Conservation (phyloP, 495 filamentous ascomycete genomes). For the Penicillium ochrochloron region DNA sequence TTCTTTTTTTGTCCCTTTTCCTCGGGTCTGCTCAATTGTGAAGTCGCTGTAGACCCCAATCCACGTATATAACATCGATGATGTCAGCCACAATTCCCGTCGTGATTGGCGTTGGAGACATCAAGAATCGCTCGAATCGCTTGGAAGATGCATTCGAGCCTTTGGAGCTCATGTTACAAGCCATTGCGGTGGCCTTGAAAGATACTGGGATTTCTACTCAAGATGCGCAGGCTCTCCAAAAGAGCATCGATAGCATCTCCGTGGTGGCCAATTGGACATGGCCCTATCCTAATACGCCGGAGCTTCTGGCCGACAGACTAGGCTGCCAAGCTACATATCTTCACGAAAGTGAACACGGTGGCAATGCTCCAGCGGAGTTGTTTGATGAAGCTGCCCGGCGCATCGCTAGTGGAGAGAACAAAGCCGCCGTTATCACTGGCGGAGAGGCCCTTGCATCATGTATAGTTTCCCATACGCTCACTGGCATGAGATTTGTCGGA, state of each 20-base stretch:
- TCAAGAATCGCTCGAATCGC: slow-evolving; percentile 51
- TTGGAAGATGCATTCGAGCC: slow-evolving; percentile 59
- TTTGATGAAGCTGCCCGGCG: slow-evolving; percentile 60
- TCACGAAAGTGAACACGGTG: slow-evolving; percentile 55
- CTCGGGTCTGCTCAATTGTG: neutral
- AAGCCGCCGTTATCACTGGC: slow-evolving; percentile 57
- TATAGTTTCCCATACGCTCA: slow-evolving; percentile 27
- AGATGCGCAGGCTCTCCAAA: slow-evolving; percentile 35
- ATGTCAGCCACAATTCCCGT: slow-evolving; percentile 34
- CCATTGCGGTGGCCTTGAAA: slow-evolving; percentile 48
- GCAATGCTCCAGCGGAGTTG: slow-evolving; percentile 56
- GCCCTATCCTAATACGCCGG: slow-evolving; percentile 57
- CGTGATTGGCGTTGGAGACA: slow-evolving; percentile 58
- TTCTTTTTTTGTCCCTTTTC: neutral
- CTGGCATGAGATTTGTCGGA: slow-evolving; percentile 12
- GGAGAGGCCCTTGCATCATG: slow-evolving; percentile 61
- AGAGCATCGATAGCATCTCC: slow-evolving; percentile 55
- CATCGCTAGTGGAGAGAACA: slow-evolving; percentile 49
- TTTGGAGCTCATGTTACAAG: slow-evolving; percentile 53
- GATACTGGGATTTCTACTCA: slow-evolving; percentile 38
- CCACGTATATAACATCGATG: neutral
- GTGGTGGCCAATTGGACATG: slow-evolving; percentile 64
- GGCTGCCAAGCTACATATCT: slow-evolving; percentile 43
- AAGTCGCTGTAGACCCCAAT: neutral
- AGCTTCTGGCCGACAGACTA: slow-evolving; percentile 46